Percentiles rank a stretch among this genome's conserved stretches.
Evolutionary conservation across 2,329 filamentous ascomycete species (phyloP).

Genomic region (Aspergillus piperis): DNA sequence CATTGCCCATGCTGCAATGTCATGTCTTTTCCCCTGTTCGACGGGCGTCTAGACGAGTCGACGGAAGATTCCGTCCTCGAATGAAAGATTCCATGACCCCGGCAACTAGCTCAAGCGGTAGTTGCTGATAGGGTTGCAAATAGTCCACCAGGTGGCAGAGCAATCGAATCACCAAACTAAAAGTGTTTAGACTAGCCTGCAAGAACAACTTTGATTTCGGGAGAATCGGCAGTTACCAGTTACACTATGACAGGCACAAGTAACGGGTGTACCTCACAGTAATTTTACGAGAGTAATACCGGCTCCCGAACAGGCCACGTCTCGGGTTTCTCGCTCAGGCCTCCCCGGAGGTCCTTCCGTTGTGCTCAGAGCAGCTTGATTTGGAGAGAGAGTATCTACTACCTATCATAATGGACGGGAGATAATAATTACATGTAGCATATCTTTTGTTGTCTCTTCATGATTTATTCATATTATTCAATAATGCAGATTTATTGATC

Average conservation of each 20-base stretch:
- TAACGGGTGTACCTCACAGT: background rate
- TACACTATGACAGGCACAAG: constrained; percentile 1
- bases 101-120: background rate
- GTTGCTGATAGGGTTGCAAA: background rate
- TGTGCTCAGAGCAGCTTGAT: background rate
- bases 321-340: constrained; percentile 5
- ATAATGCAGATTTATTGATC: background rate
- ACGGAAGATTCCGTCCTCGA: constrained; percentile 6
- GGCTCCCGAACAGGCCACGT: constrained; percentile 13
- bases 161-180: background rate
- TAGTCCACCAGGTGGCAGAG: background rate
- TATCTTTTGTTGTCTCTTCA: no score
- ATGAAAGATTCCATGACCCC: constrained; percentile 1
- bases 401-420: no score
- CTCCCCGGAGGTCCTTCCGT: background rate
- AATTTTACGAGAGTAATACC: constrained; percentile 1
- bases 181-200: background rate
- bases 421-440: no score
- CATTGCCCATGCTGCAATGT: constrained; percentile 4
- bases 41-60: constrained; percentile 9
- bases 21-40: constrained; percentile 3
- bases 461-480: no score
- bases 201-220: background rate
- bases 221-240: constrained; percentile 1
- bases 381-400: no score